Conservation (phyloP, 257 asterid species). For the Plectranthus barbatus region DNA sequence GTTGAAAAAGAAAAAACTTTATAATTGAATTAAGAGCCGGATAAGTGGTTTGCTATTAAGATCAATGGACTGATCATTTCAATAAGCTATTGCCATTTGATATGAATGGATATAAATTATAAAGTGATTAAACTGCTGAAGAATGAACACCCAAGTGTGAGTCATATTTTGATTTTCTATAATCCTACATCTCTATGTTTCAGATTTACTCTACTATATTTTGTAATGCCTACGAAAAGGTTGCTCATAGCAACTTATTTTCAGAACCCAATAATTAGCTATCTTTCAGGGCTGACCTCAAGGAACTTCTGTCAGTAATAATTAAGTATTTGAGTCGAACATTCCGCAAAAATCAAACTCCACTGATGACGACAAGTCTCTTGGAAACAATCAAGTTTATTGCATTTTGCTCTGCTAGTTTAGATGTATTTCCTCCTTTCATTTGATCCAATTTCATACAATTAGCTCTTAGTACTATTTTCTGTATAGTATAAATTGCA, state of each 20-base stretch:
- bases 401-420: background rate
- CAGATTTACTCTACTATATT: background rate
- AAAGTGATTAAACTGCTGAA: background rate
- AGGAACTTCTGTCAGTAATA: background rate
- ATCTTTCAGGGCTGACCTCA: background rate
- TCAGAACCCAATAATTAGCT: background rate
- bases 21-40: background rate
- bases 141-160: background rate
- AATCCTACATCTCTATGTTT: background rate
- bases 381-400: background rate
- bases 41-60: background rate
- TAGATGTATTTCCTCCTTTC: background rate
- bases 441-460: background rate
- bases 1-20: background rate
- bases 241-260: background rate
- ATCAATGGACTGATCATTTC: background rate
- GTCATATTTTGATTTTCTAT: too few species aligned
- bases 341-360: background rate
- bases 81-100: background rate
- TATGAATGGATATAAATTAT: background rate
- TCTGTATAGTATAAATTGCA: background rate
- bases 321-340: background rate
- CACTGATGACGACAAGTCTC: background rate
- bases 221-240: background rate
- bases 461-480: background rate